Evolutionary conservation across 2,329 filamentous ascomycete genomes (phyloP), one percentile per base, ranked within the genome.

Genomic region (Ceratocystis lukuohia): DNA sequence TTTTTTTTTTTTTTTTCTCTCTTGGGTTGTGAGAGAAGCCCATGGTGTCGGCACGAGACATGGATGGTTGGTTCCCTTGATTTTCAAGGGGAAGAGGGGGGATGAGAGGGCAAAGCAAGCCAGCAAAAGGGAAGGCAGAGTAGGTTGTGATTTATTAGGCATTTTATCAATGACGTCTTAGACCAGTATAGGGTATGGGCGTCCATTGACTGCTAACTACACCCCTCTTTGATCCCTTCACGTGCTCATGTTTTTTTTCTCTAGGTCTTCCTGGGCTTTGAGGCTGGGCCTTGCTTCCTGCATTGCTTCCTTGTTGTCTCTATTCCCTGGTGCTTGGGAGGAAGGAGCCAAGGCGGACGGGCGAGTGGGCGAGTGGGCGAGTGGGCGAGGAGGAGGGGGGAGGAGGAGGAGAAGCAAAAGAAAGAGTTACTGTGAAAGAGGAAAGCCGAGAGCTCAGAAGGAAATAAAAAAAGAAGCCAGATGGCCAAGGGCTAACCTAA

Each of bases 221-320:
- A 56, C 22, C 4, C 50, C 50, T 56, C 20, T 12, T 56, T 22
- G 1, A 15, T 12, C 5, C n/a, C 50, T 56, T 56, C 50, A 56
- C 50, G 50, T 56, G 50, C 22, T 56, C 50, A 56, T 22, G 22
- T 28, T 56, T 56, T 53, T 56, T 56, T 56, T 56, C 50, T 30
- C 50, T 56, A 56, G 50, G 50, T 22, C 50, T 56, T 56, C 50
- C 50, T 56, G 20, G 20, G 50, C 22, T 56, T 25, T 56, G 50
- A 56, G 50, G 50, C 50, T 56, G 50, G 50, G 50, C 4, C 22
- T 25, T 56, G 50, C 50, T 56, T 46, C 44, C 44, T 53, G 48
- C 48, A 53, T 53, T 53, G 48, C 48, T 53, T 53, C 50, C 22
- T 56, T 56, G 50, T 56, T 56, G 50, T 56, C 50, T 56, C 50